phyloP scores from a whole-genome alignment of 2,329 filamentous ascomycete genomes.

The Fusarium mundagurra region DNA sequence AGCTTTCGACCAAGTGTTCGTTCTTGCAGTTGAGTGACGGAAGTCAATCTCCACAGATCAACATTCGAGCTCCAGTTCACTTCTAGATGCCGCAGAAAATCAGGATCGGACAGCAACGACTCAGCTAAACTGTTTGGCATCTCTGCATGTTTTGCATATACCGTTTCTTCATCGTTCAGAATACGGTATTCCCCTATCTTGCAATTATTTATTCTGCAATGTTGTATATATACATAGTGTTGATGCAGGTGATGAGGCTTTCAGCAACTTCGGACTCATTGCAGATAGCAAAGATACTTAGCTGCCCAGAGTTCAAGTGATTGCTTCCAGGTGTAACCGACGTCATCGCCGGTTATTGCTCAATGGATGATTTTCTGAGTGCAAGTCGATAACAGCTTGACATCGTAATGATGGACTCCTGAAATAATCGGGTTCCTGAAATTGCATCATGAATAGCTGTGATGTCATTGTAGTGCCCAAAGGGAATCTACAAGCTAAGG shows the following conservation, averaged over 20 bases:
- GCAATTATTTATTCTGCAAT: neutral
- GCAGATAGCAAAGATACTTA: neutral
- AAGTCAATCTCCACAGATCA: neutral
- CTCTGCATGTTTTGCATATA: neutral
- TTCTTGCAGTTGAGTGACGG: neutral
- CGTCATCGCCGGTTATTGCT: neutral
- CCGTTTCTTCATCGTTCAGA: neutral
- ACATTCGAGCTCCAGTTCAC: neutral
- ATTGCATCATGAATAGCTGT: conserved; percentile 17
- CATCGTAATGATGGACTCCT: neutral
- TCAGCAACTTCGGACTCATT: neutral
- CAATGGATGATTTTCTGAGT: neutral
- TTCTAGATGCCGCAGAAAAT: neutral
- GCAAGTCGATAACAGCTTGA: neutral
- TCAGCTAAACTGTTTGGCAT: neutral
- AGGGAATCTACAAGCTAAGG: neutral
- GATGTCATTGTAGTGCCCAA: conserved; percentile 5
- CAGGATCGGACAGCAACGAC: neutral
- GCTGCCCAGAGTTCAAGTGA: neutral
- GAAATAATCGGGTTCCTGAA: conserved; percentile 12
- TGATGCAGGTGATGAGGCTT: neutral
- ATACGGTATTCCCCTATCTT: neutral
- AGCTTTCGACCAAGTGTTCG: neutral
- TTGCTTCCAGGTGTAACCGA: neutral
- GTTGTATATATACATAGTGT: neutral